Percentiles rank a stretch among this genome's conserved stretches.
Conservation (phyloP, 2,329 filamentous ascomycete species). For the Clonostachys sp. region DNA sequence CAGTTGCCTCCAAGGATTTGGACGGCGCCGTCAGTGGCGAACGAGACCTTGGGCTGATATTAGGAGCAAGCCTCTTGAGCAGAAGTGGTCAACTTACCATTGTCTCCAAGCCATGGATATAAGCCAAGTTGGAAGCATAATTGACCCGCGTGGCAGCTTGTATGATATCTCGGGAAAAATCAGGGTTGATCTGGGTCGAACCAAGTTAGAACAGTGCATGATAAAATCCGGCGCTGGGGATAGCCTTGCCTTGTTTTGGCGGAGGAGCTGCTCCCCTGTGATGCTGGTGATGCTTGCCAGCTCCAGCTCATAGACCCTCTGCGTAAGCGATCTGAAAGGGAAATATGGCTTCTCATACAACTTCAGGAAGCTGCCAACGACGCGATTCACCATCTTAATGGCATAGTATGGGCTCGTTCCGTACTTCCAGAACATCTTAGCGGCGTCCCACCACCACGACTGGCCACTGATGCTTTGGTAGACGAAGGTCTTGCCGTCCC, state of each 20-base stretch:
- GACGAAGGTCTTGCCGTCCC: constrained; percentile 76
- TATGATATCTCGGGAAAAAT: constrained; percentile 76
- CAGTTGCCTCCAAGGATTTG: constrained; percentile 83
- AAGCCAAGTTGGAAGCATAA: constrained; percentile 83
- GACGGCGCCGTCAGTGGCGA: constrained; percentile 82
- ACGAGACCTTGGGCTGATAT: constrained; percentile 55
- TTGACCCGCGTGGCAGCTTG: constrained; percentile 92
- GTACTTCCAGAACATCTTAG: constrained; percentile 81
- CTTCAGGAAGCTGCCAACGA: constrained; percentile 68
- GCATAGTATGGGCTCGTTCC: constrained; percentile 73
- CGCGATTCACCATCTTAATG: constrained; percentile 65
- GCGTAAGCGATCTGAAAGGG: constrained; percentile 74
- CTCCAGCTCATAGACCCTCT: constrained; percentile 62
- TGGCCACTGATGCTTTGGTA: constrained; percentile 56
- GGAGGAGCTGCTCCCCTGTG: constrained; percentile 71
- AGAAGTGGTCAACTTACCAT: constrained; percentile 48
- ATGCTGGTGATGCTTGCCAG: constrained; percentile 61
- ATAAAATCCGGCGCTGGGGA: background rate
- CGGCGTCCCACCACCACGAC: constrained; percentile 74
- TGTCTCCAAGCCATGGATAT: constrained; percentile 83
- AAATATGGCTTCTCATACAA: constrained; percentile 82
- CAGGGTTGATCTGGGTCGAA: constrained; percentile 45
- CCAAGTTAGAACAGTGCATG: background rate
- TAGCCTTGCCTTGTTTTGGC: constrained; percentile 49
- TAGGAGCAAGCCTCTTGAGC: background rate